A percentile compares a stretch with the other conserved stretches of the same genome.
Evolutionary conservation across 78 protist species (phyloP).

Genomic region (Pelomyxa schiedti): DNA sequence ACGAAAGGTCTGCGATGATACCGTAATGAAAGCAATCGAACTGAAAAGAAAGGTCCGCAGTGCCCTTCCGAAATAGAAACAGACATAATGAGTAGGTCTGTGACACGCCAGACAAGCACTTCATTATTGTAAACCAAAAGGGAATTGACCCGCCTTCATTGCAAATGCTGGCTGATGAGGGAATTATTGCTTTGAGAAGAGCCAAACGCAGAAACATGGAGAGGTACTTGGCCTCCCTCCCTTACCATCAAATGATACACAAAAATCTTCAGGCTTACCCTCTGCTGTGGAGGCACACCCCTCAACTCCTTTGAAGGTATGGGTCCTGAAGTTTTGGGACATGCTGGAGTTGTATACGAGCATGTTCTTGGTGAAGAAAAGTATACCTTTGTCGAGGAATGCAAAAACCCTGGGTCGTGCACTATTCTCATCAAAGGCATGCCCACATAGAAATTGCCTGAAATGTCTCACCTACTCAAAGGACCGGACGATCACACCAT

Average conservation of each 20-base stretch:
- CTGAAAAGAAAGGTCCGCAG: constrained; percentile 79
- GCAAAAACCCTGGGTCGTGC: constrained; percentile 84
- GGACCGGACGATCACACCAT: constrained; percentile 94
- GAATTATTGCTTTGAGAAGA: constrained; percentile 93
- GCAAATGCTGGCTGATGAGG: constrained; percentile 89
- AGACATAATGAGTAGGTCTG: constrained; percentile 26
- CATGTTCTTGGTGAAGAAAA: constrained; percentile 94
- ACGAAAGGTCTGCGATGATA: constrained; percentile 83
- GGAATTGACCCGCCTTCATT: constrained; percentile 98
- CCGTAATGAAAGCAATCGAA: constrained; percentile 74
- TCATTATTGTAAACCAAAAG: constrained; percentile 97
- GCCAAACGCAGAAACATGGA: constrained; percentile 98
- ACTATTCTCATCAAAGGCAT: constrained; percentile 90
- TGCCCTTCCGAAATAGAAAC: neutral
- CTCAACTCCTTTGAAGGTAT: constrained; percentile 92
- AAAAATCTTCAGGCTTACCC: constrained; percentile 31
- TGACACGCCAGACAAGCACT: constrained; percentile 46
- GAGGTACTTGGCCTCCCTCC: too few relatives aligned
- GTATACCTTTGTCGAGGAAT: constrained; percentile 97
- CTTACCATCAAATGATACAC: neutral
- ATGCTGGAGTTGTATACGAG: constrained; percentile 88
- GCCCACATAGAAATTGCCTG: neutral
- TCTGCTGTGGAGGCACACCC: constrained; percentile 97
- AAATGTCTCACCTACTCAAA: neutral
- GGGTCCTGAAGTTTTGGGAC: constrained; percentile 72